Evolutionary conservation across 305 asterid genomes (phyloP).

Genomic region (Fraxinus paxiana): DNA sequence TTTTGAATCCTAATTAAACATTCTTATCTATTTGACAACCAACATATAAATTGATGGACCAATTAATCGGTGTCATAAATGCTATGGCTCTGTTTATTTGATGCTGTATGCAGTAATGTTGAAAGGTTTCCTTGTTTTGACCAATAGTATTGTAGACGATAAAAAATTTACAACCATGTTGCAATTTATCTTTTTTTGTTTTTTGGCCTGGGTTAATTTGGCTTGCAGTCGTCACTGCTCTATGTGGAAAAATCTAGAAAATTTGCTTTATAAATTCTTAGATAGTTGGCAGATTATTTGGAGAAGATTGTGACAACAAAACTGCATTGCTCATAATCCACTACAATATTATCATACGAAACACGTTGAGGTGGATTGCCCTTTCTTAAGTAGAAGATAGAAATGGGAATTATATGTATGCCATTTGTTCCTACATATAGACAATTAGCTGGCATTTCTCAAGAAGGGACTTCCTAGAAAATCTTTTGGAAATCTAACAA

Average conservation of each 20-base stretch:
- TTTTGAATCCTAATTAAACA: background rate
- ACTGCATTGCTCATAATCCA: background rate
- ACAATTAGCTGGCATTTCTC: background rate
- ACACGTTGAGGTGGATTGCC: background rate
- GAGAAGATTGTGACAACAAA: background rate
- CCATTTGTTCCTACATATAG: background rate
- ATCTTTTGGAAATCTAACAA: background rate
- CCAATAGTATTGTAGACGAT: background rate
- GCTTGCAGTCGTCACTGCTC: background rate
- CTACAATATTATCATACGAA: background rate
- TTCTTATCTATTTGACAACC: background rate
- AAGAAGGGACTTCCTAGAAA: background rate
- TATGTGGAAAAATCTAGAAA: background rate
- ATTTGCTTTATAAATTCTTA: background rate
- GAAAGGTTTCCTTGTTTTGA: background rate
- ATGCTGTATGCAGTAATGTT: background rate
- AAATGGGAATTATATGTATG: background rate
- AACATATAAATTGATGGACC: conserved; percentile 12
- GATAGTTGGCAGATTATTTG: background rate
- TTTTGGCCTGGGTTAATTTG: background rate
- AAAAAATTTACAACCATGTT: background rate
- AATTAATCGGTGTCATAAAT: background rate
- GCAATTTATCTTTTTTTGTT: background rate
- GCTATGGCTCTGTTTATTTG: conserved; percentile 1
- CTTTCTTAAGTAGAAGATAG: background rate